phyloP scores from a whole-genome alignment of 345 rosid genomes.

The Draba incana region DNA sequence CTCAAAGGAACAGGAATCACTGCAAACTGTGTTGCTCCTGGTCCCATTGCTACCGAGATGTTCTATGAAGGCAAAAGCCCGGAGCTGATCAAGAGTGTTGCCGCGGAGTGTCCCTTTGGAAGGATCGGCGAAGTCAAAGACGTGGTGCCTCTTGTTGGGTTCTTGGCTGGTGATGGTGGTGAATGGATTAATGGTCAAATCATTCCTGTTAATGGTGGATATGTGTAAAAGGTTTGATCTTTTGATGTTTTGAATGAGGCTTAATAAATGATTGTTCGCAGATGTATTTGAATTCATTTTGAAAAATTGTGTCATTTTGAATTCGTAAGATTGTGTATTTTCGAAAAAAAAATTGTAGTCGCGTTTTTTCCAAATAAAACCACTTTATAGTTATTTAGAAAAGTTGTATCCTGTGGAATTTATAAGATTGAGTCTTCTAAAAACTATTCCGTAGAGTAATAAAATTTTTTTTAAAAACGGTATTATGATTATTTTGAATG shows the following conservation, averaged over 20 bases:
- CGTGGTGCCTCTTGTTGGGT: slow-evolving; percentile 51
- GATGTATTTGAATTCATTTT: background rate
- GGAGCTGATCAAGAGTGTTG: slow-evolving; percentile 40
- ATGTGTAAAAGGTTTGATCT: slow-evolving; percentile 17
- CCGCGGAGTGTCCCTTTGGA: slow-evolving; percentile 41
- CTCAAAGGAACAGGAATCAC: slow-evolving; percentile 56
- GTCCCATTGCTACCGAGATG: slow-evolving; percentile 54
- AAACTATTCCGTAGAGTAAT: too few species aligned
- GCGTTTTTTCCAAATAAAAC: too few species aligned
- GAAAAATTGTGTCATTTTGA: too few species aligned
- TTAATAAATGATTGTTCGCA: background rate
- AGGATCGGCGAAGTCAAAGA: slow-evolving; percentile 48
- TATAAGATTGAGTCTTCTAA: too few species aligned
- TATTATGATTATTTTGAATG: too few species aligned
- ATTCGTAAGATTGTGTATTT: too few species aligned
- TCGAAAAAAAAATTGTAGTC: too few species aligned
- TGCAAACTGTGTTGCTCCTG: slow-evolving; percentile 57
- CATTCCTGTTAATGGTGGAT: slow-evolving; percentile 52
- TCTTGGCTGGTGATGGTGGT: slow-evolving; percentile 54
- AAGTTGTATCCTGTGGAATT: too few species aligned
- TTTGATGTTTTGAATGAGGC: background rate
- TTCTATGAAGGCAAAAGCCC: slow-evolving; percentile 45
- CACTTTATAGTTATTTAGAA: too few species aligned
- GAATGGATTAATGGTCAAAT: slow-evolving; percentile 56
- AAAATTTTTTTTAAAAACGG: too few species aligned